Evolutionary conservation across 768 basidiomycete genomes (phyloP), one percentile per base, ranked within the genome.

Genomic region (Leccinellum luteum): DNA sequence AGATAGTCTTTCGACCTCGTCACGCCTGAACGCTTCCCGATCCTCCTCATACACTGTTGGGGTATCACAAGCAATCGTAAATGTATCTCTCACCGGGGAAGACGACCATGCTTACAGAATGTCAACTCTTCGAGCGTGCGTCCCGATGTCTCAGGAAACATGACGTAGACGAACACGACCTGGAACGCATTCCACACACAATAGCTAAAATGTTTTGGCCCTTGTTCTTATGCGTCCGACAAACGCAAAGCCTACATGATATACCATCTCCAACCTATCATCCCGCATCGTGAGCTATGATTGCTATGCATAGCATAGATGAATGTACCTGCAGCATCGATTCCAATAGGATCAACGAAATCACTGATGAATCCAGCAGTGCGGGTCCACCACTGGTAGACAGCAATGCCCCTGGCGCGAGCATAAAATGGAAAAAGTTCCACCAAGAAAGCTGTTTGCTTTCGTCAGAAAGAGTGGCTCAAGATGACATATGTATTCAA

Each of bases 351-450:
- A 32, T 63, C 32, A 5, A 61, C 21, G 4, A 62, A 62, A 6
- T 48, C 52, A 4, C 15, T 31, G 25, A 54, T 1, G 44, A 57
- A 61, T 21, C 10, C 41, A 1, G 52, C 52, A 1, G 75, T 70
- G n/a, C 85, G 79, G 48, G 80, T 74, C 69, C 80, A 83, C 75
- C 78, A 82, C 60, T 86, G 83, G 72, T 82, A 85, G 31, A 86
- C 67, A 4, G 85, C 73, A 56, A 86, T 78, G 34, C 85, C 85
- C 66, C 81, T 82, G 1, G 85, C 79, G 52, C 85, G 82, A 27
- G 79, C 76, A 28, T 28, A 28, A 28, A 75, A 86, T 0, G 85
- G 85, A 75, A 86, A 86, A 28, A 87, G 66, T 63, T 86, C 85
- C 30, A 85, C 82, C 57, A 85, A 71, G 78, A 78, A 86, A 6